A percentile compares a stretch with the other conserved stretches of the same genome.
Conservation (phyloP, 1,284 basidiomycete species). For the Coniophora puteana region DNA sequence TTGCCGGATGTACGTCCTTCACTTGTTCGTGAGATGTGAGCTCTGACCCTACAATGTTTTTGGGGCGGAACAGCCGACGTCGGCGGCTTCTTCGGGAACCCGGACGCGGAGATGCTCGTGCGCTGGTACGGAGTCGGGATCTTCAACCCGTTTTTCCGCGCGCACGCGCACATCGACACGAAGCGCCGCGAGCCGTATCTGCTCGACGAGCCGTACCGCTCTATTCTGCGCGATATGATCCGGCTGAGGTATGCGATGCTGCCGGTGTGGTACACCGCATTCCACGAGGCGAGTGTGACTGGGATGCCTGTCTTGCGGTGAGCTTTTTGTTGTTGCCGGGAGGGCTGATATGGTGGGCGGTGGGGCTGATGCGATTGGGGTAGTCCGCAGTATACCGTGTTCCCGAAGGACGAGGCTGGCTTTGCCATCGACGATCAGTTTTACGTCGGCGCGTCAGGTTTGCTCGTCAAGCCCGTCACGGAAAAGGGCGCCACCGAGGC, state of each 20-base stretch:
- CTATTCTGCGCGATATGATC: slow-evolving; percentile 77
- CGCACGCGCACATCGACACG: slow-evolving; percentile 97
- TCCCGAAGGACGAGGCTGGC: slow-evolving; percentile 85
- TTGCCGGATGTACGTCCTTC: slow-evolving; percentile 74
- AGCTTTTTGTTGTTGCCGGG: slow-evolving; percentile 4
- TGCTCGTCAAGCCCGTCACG: slow-evolving; percentile 92
- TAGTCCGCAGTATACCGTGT: slow-evolving; percentile 91
- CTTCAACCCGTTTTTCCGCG: slow-evolving; percentile 97
- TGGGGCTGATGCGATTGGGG: slow-evolving; percentile 3
- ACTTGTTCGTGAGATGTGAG: neutral
- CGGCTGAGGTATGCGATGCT: slow-evolving; percentile 86
- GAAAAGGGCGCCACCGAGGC: slow-evolving; percentile 68
- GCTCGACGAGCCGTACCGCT: slow-evolving; percentile 84
- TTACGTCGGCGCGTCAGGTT: slow-evolving; percentile 84
- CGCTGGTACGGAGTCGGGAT: slow-evolving; percentile 97
- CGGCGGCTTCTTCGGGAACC: slow-evolving; percentile 98
- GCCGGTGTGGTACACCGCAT: slow-evolving; percentile 96
- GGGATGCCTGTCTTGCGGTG: slow-evolving; percentile 82
- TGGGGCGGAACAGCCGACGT: slow-evolving; percentile 75
- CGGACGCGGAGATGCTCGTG: slow-evolving; percentile 89
- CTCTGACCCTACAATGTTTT: too few relatives aligned
- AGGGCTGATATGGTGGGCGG: neutral
- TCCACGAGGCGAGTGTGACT: slow-evolving; percentile 78
- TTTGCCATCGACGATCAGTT: slow-evolving; percentile 94
- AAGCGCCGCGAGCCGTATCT: slow-evolving; percentile 97